Conservation (phyloP, 2,329 filamentous ascomycete genomes). For the Trichoderma atrobrunneum region DNA sequence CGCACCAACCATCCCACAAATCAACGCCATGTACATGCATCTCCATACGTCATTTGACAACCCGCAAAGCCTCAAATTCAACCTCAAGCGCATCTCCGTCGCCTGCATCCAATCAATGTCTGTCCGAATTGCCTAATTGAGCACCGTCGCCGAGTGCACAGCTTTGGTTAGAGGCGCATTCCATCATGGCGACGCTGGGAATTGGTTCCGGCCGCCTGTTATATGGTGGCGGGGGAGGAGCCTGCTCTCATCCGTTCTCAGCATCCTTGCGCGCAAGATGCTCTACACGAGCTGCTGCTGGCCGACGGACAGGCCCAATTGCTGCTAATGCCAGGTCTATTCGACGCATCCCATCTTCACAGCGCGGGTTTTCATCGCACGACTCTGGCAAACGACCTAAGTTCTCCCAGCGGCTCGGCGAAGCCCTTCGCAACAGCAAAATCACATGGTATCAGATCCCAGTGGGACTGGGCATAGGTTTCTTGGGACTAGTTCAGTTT, state of each 20-base stretch:
- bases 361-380: constrained; percentile 32
- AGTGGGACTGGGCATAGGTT: constrained; percentile 78
- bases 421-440: constrained; percentile 50
- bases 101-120: constrained; percentile 14
- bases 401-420: constrained; percentile 52
- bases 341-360: constrained; percentile 26
- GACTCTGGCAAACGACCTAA: constrained; percentile 44
- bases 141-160: constrained; percentile 10
- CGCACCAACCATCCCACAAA: constrained; percentile 3
- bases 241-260: constrained; percentile 27
- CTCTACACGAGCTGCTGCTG: constrained; percentile 26
- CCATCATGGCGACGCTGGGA: constrained; percentile 32
- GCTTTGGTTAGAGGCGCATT: constrained; percentile 2
- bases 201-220: constrained; percentile 36
- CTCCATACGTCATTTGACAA: constrained; percentile 9
- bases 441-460: constrained; percentile 91
- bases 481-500: constrained; percentile 79
- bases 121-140: not conserved
- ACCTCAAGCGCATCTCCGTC: not conserved
- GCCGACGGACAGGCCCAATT: constrained; percentile 16
- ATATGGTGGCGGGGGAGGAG: constrained; percentile 22
- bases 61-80: not conserved
- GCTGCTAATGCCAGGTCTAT: constrained; percentile 19
- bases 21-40: not conserved
- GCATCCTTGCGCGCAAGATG: constrained; percentile 31